Evolutionary conservation across 2,329 filamentous ascomycete species (phyloP).

Genomic region (Paramyrothecium roridum): DNA sequence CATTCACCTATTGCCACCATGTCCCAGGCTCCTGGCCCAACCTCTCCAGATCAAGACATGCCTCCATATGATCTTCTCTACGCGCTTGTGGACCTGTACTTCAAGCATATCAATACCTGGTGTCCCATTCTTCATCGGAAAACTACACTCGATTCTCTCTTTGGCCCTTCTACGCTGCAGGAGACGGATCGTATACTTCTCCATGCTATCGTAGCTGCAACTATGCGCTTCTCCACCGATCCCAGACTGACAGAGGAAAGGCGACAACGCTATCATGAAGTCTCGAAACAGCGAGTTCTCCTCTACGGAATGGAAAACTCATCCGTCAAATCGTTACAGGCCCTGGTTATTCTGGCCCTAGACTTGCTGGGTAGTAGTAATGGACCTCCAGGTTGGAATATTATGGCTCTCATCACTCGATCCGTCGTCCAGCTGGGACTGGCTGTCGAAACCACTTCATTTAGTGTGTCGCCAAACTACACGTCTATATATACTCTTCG

Average conservation of each 20-base stretch:
- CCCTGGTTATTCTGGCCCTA: constrained; percentile 80
- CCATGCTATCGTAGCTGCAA: constrained; percentile 86
- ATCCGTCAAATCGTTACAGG: constrained; percentile 83
- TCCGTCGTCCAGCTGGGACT: constrained; percentile 86
- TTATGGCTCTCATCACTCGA: constrained; percentile 83
- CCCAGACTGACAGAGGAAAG: constrained; percentile 69
- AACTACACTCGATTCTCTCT: constrained; percentile 76
- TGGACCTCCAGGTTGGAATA: constrained; percentile 87
- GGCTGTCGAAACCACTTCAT: constrained; percentile 77
- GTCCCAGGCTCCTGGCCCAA: constrained; percentile 31
- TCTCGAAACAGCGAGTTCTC: constrained; percentile 81
- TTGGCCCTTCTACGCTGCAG: constrained; percentile 71
- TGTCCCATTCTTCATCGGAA: constrained; percentile 88
- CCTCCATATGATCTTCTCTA: constrained; percentile 75
- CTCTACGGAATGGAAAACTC: constrained; percentile 87
- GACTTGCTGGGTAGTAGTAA: constrained; percentile 85
- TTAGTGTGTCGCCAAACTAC: constrained; percentile 73
- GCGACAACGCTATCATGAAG: constrained; percentile 71
- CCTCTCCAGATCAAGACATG: constrained; percentile 56
- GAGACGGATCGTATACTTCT: constrained; percentile 80
- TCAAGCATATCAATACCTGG: constrained; percentile 78
- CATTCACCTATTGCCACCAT: constrained; percentile 58
- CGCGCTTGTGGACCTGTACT: constrained; percentile 71
- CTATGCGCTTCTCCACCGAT: constrained; percentile 80
- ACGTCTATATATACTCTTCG: constrained; percentile 86